Conservation (phyloP, 345 rosid genomes). For the Noccaea bulbosa region DNA sequence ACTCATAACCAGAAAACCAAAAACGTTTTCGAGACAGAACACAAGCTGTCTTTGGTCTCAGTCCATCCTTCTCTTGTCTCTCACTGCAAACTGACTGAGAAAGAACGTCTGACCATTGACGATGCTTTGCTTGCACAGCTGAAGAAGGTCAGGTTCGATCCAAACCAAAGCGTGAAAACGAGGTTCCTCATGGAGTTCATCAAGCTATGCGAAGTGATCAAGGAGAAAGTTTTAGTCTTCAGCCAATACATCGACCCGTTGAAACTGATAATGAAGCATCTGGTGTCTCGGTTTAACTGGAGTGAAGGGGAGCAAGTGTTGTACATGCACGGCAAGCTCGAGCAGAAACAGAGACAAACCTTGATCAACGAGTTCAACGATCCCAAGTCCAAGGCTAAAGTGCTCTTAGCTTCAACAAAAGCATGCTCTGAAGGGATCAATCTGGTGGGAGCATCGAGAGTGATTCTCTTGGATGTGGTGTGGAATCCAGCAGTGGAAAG, state of each 20-base stretch:
- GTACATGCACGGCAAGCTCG: conserved; percentile 55
- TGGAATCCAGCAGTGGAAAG: conserved; percentile 84
- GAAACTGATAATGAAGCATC: conserved; percentile 51
- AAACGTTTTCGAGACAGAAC: conserved; percentile 42
- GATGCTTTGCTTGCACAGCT: conserved; percentile 43
- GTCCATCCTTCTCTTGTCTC: conserved; percentile 68
- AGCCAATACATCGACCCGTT: conserved; percentile 63
- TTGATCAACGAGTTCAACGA: conserved; percentile 59
- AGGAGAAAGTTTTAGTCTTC: conserved; percentile 72
- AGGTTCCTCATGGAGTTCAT: conserved; percentile 60
- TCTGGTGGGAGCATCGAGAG: conserved; percentile 79
- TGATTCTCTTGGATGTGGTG: conserved; percentile 65
- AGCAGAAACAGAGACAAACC: conserved; percentile 49
- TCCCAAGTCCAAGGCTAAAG: conserved; percentile 54
- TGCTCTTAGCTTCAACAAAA: conserved; percentile 68
- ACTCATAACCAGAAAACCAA: conserved; percentile 31
- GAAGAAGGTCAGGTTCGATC: conserved; percentile 35
- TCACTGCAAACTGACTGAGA: conserved; percentile 35
- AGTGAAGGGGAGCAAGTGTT: conserved; percentile 49
- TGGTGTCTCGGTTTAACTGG: conserved; percentile 51
- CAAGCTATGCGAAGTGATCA: conserved; percentile 40
- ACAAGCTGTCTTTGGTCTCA: conserved; percentile 53
- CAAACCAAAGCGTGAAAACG: conserved; percentile 61
- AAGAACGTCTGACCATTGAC: conserved; percentile 21
- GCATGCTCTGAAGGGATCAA: conserved; percentile 80